Conservation (phyloP, 345 rosid genomes). For the Lumnitzera littorea region DNA sequence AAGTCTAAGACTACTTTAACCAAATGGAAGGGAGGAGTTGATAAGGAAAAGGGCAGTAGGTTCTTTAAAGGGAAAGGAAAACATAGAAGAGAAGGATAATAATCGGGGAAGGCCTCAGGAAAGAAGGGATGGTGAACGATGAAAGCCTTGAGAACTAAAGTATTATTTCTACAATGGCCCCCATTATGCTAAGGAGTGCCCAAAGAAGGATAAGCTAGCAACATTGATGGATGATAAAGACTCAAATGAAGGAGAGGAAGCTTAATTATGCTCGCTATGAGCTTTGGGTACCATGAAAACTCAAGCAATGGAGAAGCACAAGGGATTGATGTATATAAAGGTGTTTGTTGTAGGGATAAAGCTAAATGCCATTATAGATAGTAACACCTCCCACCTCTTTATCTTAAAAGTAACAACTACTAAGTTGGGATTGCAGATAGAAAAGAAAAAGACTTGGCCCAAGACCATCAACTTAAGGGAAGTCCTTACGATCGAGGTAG, state of each 20-base stretch:
- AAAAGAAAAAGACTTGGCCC: neutral
- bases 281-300: neutral
- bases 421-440: neutral
- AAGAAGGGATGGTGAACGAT: too few relatives aligned
- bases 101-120: too few relatives aligned
- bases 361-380: neutral
- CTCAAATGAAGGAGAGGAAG: neutral
- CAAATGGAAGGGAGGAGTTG: neutral
- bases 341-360: neutral
- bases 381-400: neutral
- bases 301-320: neutral
- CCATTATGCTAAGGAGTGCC: neutral
- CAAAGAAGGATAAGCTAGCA: neutral
- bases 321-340: neutral
- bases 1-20: neutral
- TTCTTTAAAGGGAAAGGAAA: neutral
- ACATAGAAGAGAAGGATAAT: neutral
- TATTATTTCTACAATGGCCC: too few relatives aligned
- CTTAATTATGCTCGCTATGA: too few relatives aligned
- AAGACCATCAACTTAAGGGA: neutral
- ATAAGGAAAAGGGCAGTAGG: neutral
- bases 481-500: neutral
- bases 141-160: neutral
- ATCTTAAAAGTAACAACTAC: neutral
- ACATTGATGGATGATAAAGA: neutral